Percentiles rank a stretch among this genome's conserved stretches.
phyloP scores from a whole-genome alignment of 805 yeast genomes.

The Isabelozyma gotoi region DNA sequence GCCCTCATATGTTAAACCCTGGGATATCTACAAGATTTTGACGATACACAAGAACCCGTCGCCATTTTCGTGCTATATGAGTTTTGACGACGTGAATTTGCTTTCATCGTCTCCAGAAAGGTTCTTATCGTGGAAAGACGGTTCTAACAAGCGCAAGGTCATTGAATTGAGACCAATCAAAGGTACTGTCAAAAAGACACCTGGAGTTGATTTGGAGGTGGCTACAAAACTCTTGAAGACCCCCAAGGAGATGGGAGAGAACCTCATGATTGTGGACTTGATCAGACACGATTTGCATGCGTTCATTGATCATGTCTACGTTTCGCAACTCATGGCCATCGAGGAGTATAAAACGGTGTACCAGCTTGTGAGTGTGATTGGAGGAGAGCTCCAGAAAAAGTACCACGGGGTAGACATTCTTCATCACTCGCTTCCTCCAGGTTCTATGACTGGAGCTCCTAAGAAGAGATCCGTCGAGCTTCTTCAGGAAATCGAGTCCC shows the following conservation, averaged over 20 bases:
- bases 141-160: slow-evolving; percentile 15
- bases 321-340: slow-evolving; percentile 79
- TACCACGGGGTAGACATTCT: slow-evolving; percentile 78
- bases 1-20: slow-evolving; percentile 52
- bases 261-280: slow-evolving; percentile 93
- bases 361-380: slow-evolving; percentile 88
- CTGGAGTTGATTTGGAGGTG: slow-evolving; percentile 49
- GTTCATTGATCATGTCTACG: slow-evolving; percentile 63
- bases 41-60: slow-evolving; percentile 75
- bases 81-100: slow-evolving; percentile 61
- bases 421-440: slow-evolving; percentile 85
- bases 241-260: slow-evolving; percentile 94
- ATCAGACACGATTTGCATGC: slow-evolving; percentile 88
- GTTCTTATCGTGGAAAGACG: slow-evolving; percentile 71
- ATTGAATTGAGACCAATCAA: slow-evolving; percentile 93
- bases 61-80: slow-evolving; percentile 83
- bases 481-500: slow-evolving; percentile 56
- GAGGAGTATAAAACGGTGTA: slow-evolving; percentile 91
- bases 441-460: slow-evolving; percentile 99
- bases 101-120: slow-evolving; percentile 95
- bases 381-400: slow-evolving; percentile 48
- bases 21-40: slow-evolving; percentile 79
- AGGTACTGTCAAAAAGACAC: slow-evolving; percentile 82
- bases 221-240: slow-evolving; percentile 71
- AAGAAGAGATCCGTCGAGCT: slow-evolving; percentile 89